A percentile compares a stretch with the other conserved stretches of the same genome.
These are phyloP conservation scores for Colletotrichum cordylinicola DNA, from an alignment of 2,329 filamentous ascomycete genomes.

Conservation along the genomic window DNA sequence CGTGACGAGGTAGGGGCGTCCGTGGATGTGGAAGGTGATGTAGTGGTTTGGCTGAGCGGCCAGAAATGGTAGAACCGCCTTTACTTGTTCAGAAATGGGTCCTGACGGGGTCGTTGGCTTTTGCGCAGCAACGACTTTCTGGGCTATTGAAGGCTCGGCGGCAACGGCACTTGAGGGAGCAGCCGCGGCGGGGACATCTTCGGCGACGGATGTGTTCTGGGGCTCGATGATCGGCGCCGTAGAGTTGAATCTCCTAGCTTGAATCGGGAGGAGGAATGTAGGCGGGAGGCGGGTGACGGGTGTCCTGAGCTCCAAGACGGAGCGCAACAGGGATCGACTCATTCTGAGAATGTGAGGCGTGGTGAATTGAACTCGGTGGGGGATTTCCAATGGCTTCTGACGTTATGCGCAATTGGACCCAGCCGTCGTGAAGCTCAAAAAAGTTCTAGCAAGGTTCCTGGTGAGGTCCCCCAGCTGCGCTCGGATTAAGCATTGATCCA, in stretches of 20 bases:
- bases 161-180: neutral
- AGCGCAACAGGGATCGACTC: conserved; percentile 68
- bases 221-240: conserved; percentile 56
- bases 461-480: neutral
- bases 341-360: conserved; percentile 36
- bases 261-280: conserved; percentile 28
- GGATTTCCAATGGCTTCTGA: neutral
- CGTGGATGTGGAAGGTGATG: conserved; percentile 81
- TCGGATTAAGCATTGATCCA: conserved; percentile 2
- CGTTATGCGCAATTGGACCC: neutral
- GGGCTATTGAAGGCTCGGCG: neutral
- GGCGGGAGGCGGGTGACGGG: conserved; percentile 44
- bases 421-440: conserved; percentile 1
- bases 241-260: conserved; percentile 49
- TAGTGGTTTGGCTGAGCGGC: conserved; percentile 78
- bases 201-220: neutral
- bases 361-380: neutral
- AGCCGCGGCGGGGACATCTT: conserved; percentile 21
- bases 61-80: conserved; percentile 71
- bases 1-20: conserved; percentile 79
- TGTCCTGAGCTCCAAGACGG: conserved; percentile 64
- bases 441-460: conserved; percentile 11
- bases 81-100: conserved; percentile 61
- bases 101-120: conserved; percentile 30
- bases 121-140: neutral